Evolutionary conservation across 176 grass and related monocot genomes (phyloP).

Genomic region (Cymbopogon citratus): DNA sequence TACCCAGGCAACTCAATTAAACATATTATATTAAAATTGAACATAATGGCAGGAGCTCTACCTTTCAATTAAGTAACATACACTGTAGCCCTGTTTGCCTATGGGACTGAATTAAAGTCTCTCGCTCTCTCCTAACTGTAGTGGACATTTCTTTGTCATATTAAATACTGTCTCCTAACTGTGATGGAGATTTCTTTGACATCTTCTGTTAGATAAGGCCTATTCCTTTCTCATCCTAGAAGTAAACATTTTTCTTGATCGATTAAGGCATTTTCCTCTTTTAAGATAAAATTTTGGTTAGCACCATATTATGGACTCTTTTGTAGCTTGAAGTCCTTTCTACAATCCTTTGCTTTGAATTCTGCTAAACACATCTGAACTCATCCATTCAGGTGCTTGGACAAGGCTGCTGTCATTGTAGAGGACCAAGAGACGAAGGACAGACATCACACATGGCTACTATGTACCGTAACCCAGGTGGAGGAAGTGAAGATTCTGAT

Average conservation of each 20-base stretch:
- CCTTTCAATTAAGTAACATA: too few species aligned
- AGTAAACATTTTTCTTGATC: not conserved
- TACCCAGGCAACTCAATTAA: not conserved
- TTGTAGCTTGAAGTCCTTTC: not conserved
- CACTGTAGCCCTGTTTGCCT: not conserved
- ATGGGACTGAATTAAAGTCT: not conserved
- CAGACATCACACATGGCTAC: slow-evolving; percentile 2
- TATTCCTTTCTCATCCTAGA: not conserved
- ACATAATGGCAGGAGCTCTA: too few species aligned
- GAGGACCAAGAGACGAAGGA: slow-evolving; percentile 40
- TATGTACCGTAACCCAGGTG: slow-evolving; percentile 69
- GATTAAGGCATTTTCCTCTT: not conserved
- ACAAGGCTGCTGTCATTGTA: slow-evolving; percentile 61
- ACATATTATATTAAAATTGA: too few species aligned
- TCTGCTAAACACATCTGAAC: slow-evolving; percentile 5
- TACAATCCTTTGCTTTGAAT: not conserved
- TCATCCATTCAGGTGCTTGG: slow-evolving; percentile 54
- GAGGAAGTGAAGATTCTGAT: slow-evolving; percentile 91
- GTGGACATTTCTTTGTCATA: not conserved
- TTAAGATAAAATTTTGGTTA: not conserved
- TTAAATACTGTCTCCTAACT: not conserved
- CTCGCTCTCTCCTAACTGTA: not conserved
- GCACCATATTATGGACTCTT: not conserved
- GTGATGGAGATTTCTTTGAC: not conserved
- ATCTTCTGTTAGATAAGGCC: not conserved